phyloP scores from a whole-genome alignment of 306 rosid genomes.

The Cicer bijugum region DNA sequence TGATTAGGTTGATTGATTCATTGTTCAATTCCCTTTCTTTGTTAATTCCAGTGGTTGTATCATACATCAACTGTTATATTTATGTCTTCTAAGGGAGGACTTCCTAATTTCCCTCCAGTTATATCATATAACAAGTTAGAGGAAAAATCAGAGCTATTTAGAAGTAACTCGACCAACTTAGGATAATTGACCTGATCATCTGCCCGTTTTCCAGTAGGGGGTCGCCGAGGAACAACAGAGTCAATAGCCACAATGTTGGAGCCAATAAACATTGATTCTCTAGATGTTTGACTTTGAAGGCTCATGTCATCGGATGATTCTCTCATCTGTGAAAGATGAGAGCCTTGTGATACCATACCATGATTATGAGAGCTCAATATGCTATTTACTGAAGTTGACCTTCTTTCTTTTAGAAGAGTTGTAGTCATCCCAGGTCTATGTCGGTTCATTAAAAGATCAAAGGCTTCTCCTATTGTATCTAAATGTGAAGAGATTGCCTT shows the following conservation, averaged over 20 bases:
- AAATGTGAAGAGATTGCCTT: conserved; percentile 54
- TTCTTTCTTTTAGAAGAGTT: conserved; percentile 66
- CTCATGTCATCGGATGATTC: conserved; percentile 61
- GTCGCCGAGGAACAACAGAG: conserved; percentile 92
- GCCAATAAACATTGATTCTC: conserved; percentile 49
- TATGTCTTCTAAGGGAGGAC: conserved; percentile 51
- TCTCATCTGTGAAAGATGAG: conserved; percentile 63
- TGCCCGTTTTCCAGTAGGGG: conserved; percentile 89
- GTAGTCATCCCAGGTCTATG: conserved; percentile 57
- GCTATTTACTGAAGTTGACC: conserved; percentile 65
- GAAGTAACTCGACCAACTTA: conserved; percentile 85
- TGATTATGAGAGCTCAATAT: conserved; percentile 52
- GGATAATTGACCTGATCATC: conserved; percentile 91
- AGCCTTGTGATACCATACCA: conserved; percentile 56
- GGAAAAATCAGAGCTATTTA: conserved; percentile 78
- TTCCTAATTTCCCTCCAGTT: conserved; percentile 84
- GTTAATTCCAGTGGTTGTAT: no score
- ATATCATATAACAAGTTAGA: conserved; percentile 77
- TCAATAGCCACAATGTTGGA: conserved; percentile 79
- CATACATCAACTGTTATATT: conserved; percentile 47
- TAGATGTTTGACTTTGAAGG: conserved; percentile 53
- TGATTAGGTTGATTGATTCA: no score
- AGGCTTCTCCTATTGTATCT: conserved; percentile 59
- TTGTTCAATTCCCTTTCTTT: no score
- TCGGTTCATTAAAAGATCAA: conserved; percentile 63